These are phyloP conservation scores for Arxiozyma telluris DNA, from an alignment of 1,139 yeast genomes.

Conservation along the genomic window DNA sequence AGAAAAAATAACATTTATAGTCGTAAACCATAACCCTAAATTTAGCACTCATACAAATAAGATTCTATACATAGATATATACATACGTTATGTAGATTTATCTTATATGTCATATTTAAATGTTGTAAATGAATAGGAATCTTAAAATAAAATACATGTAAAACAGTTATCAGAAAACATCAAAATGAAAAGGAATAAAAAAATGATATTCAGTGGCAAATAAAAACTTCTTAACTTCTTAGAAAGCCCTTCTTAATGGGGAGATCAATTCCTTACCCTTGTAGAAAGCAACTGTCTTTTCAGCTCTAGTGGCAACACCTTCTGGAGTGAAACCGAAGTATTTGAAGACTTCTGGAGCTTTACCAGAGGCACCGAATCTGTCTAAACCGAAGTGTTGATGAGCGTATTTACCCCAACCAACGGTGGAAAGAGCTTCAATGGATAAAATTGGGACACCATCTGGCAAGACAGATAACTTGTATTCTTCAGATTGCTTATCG, in stretches of 20 bases:
- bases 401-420: conserved; percentile 92
- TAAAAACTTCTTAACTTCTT: neutral
- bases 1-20: too few species aligned
- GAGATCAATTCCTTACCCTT: conserved; percentile 64
- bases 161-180: neutral
- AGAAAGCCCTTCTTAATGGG: conserved; percentile 73
- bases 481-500: conserved; percentile 71
- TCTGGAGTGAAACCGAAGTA: conserved; percentile 87
- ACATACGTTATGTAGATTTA: neutral
- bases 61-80: neutral
- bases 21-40: neutral
- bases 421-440: conserved; percentile 86
- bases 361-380: conserved; percentile 97
- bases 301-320: conserved; percentile 82
- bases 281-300: conserved; percentile 73
- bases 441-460: conserved; percentile 91
- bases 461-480: conserved; percentile 81
- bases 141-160: neutral
- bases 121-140: neutral
- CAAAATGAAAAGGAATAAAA: neutral
- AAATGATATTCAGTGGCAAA: neutral
- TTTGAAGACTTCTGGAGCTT: conserved; percentile 75
- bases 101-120: neutral
- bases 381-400: conserved; percentile 95
- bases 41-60: neutral